phyloP scores from a whole-genome alignment of 2,329 filamentous ascomycete species.

The Rutstroemia sp. region DNA sequence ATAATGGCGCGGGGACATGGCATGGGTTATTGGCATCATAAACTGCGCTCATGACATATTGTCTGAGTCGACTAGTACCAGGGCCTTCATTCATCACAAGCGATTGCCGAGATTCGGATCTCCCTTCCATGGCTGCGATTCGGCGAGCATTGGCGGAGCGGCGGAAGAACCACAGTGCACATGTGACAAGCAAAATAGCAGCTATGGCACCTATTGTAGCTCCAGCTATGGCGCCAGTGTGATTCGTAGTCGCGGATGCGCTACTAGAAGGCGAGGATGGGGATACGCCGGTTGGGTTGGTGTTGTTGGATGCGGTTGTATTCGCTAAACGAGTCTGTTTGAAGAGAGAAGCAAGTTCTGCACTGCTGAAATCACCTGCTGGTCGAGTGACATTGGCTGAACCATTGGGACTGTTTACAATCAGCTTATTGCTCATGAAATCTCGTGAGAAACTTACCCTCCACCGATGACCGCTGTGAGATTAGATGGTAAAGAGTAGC shows the following conservation, averaged over 20 bases:
- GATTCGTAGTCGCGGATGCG: not conserved
- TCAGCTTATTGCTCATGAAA: not conserved
- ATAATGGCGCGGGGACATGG: not conserved
- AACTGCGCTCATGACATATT: not conserved
- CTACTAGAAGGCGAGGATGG: not conserved
- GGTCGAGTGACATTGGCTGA: not conserved
- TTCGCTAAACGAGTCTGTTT: not conserved
- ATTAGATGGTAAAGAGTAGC: slow-evolving; percentile 25
- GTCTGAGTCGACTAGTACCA: not conserved
- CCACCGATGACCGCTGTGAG: slow-evolving; percentile 28
- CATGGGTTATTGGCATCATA: not conserved
- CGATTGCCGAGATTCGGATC: not conserved
- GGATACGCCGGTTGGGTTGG: no score
- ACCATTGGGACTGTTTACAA: not conserved
- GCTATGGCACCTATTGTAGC: not conserved
- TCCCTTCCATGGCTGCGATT: not conserved
- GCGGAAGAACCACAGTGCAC: not conserved
- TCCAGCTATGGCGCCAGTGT: not conserved
- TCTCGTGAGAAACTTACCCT: slow-evolving; percentile 6
- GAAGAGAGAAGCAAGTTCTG: slow-evolving; percentile 1
- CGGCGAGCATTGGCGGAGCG: not conserved
- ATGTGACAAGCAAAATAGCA: not conserved
- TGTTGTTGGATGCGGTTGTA: not conserved
- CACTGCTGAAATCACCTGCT: not conserved
- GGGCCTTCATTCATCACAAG: not conserved